Evolutionary conservation across 2,329 filamentous ascomycete genomes (phyloP).

Genomic region (Kalaharituber pfeilii): DNA sequence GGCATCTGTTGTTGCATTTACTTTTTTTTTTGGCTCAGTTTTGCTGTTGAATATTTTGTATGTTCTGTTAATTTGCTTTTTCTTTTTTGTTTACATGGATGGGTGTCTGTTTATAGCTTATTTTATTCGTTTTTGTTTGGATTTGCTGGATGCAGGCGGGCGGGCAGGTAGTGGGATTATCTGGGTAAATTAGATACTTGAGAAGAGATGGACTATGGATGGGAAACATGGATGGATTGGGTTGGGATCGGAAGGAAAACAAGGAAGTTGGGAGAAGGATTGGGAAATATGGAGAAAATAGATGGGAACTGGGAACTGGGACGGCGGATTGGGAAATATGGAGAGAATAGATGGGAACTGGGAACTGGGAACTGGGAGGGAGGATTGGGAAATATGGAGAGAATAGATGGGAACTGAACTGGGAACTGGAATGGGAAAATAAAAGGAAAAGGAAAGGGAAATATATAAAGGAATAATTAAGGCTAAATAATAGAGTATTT

Average conservation of each 20-base stretch:
- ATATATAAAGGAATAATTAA: too few species aligned
- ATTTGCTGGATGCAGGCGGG: slow-evolving; percentile 5
- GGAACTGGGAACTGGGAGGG: too few species aligned
- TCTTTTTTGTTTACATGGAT: slow-evolving; percentile 22
- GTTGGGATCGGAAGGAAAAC: background rate
- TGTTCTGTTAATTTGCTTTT: slow-evolving; percentile 20
- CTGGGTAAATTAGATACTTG: background rate
- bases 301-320: background rate
- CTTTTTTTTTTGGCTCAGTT: slow-evolving; percentile 14
- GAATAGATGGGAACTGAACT: too few species aligned
- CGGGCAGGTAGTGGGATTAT: background rate
- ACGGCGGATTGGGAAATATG: too few species aligned
- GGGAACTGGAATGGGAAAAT: too few species aligned
- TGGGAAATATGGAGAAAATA: background rate
- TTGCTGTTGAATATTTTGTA: slow-evolving; percentile 19
- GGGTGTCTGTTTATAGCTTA: slow-evolving; percentile 18
- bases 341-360: too few species aligned
- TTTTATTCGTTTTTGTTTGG: slow-evolving; percentile 7
- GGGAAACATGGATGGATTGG: background rate
- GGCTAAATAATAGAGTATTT: too few species aligned
- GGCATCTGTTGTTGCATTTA: background rate
- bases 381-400: too few species aligned
- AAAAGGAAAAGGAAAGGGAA: too few species aligned
- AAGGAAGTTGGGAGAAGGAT: background rate
- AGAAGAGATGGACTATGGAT: background rate